Base-by-base conservation (phyloP, 2,329 filamentous ascomycete genomes). In the Ophiobolus disseminans region DNA sequence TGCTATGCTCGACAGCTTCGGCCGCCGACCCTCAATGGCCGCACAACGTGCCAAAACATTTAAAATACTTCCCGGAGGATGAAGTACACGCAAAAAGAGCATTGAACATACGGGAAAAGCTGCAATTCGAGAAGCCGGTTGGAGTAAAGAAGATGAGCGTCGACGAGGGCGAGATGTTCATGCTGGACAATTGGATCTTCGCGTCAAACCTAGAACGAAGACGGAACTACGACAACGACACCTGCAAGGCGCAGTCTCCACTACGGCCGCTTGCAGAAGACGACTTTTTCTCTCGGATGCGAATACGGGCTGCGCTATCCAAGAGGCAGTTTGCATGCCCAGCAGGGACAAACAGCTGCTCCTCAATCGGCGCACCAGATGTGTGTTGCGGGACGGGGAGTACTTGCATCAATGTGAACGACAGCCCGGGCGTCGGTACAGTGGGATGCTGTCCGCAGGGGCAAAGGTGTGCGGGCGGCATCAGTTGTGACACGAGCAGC, bases 391-490 rank as follows among this genome's bases (percentile, higher is more conserved):
- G 80, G 17, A 76, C 77, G n/a, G 81, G 78, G 13, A 85, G 87
- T 57, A 82, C 79, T 6, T 94, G 90, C 67, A 84, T 88, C 25
- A 62, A 48, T 16, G 57, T 62, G 13, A 37, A 41, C 11, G 46
- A 53, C 37, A 72, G 75, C 19, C 84, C 91, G 4, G 69, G 79
- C 23, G 83, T 89, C 21, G 87, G 87, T 6, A 82, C 83, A 35
- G 84, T 93, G 2, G 89, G 89, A 3, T 94, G 90, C 72, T 94
- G 90, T 73, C 87, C 87, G 0, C 65, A 76, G 26, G 88, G 88
- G 3, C 75, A 78, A 34, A 80, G 70, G 5, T 93, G 89, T 68
- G 80, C 80, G 3, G 86, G 87, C 8, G 74, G 75, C 1, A 84
- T 92, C 5, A 82, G 80, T 0, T 92, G 89, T 56, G 72, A 80